phyloP scores from a whole-genome alignment of 2,329 filamentous ascomycete genomes.

The Trichoderma citrinoviride region DNA sequence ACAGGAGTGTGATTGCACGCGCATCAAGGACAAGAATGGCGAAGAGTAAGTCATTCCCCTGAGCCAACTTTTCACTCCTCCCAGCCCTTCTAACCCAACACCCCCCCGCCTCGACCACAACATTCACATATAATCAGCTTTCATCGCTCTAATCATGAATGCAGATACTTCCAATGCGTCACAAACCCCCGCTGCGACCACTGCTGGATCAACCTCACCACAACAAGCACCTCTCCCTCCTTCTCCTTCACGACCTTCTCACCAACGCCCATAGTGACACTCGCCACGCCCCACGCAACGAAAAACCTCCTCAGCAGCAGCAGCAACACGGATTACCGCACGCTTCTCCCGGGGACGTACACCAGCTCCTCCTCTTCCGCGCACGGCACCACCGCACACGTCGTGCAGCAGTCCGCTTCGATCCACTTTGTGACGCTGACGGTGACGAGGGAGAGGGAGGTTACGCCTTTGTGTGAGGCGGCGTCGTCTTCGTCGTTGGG shows the following conservation, averaged over 20 bases:
- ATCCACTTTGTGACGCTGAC: background rate
- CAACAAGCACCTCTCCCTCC: constrained; percentile 18
- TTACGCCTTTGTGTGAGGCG: background rate
- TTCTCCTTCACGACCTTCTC: too few species aligned
- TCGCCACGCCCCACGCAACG: background rate
- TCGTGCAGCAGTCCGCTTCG: constrained; percentile 4
- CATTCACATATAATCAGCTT: background rate
- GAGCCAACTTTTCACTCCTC: background rate
- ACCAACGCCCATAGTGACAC: constrained; percentile 14
- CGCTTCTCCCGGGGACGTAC: constrained; percentile 4
- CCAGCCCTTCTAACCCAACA: too few species aligned
- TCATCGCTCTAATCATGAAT: background rate
- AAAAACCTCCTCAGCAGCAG: constrained; percentile 1
- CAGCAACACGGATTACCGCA: constrained; percentile 11
- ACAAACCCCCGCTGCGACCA: constrained; percentile 29
- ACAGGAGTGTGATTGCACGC: constrained; percentile 32
- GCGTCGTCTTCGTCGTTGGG: background rate
- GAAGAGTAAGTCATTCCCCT: constrained; percentile 24
- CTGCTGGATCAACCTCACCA: constrained; percentile 25
- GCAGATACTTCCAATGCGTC: constrained; percentile 33
- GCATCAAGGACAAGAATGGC: constrained; percentile 26
- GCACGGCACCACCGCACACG: background rate
- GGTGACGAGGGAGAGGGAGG: background rate
- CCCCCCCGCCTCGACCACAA: background rate
- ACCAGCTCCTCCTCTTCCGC: constrained; percentile 5